These are phyloP conservation scores for Monosporascus sp. DNA, from an alignment of 2,329 filamentous ascomycete genomes.

Conservation along the genomic window DNA sequence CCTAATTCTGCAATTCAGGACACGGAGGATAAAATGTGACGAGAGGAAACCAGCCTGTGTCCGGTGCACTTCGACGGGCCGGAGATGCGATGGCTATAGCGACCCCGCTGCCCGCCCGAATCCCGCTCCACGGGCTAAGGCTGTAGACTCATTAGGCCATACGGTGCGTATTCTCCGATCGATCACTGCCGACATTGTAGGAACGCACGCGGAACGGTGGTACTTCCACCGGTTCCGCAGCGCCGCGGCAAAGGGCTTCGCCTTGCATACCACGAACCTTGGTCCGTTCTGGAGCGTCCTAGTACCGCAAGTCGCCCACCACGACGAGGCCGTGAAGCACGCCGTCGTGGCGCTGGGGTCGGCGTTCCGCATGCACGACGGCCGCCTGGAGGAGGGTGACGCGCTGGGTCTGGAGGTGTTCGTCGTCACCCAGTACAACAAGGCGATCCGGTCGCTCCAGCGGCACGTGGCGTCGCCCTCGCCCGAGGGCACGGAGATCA, in stretches of 20 bases:
- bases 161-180: slow-evolving; percentile 26
- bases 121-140: slow-evolving; percentile 13
- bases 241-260: slow-evolving; percentile 23
- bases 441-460: slow-evolving; percentile 29
- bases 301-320: slow-evolving; percentile 24
- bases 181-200: slow-evolving; percentile 30
- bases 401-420: slow-evolving; percentile 16
- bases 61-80: slow-evolving; percentile 29
- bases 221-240: slow-evolving; percentile 31
- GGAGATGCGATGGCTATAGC: slow-evolving; percentile 32
- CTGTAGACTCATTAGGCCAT: slow-evolving; percentile 19
- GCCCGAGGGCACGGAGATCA: slow-evolving; percentile 21
- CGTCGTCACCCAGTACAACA: slow-evolving; percentile 34
- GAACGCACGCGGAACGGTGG: slow-evolving; percentile 27
- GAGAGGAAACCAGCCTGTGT: slow-evolving; percentile 29
- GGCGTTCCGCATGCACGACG: too few relatives aligned
- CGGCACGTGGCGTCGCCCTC: slow-evolving; percentile 16
- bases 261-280: slow-evolving; percentile 23
- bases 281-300: slow-evolving; percentile 26
- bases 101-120: slow-evolving; percentile 3
- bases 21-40: slow-evolving; percentile 31
- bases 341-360: slow-evolving; percentile 29
- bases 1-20: slow-evolving; percentile 16
- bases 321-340: slow-evolving; percentile 26
- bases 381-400: too few relatives aligned